Percentiles rank a stretch among this genome's conserved stretches.
Conservation (phyloP, 805 yeast species). For the Candida schatavii region DNA sequence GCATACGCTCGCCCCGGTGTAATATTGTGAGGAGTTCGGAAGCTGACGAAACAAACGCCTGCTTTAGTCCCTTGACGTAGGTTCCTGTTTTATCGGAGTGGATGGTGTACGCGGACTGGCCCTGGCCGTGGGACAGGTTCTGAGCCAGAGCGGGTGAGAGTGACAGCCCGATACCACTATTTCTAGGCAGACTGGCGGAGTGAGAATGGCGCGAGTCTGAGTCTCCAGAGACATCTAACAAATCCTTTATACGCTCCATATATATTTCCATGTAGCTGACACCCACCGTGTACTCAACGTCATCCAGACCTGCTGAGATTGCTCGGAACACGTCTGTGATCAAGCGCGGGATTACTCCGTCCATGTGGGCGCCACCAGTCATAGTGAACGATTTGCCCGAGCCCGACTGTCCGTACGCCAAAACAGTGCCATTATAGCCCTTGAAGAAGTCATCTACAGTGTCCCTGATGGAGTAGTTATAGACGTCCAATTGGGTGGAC, state of each 20-base stretch:
- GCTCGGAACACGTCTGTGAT: conserved; percentile 60
- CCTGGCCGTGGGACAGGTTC: too few relatives aligned
- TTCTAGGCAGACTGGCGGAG: background rate
- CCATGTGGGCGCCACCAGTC: conserved; percentile 49
- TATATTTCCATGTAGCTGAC: conserved; percentile 80
- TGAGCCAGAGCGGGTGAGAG: conserved; percentile 12
- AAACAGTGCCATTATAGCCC: conserved; percentile 76
- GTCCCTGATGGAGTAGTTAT: conserved; percentile 54
- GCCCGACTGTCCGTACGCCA: conserved; percentile 80
- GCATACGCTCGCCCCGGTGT: conserved; percentile 52
- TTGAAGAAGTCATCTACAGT: conserved; percentile 67
- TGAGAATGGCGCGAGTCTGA: background rate
- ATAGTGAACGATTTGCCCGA: conserved; percentile 76
- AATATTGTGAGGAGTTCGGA: conserved; percentile 58
- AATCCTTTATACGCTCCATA: conserved; percentile 72
- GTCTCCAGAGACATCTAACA: conserved; percentile 39
- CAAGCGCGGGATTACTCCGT: conserved; percentile 73
- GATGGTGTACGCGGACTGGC: conserved; percentile 42
- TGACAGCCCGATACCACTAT: too few relatives aligned
- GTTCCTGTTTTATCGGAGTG: conserved; percentile 71
- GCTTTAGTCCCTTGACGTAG: conserved; percentile 67
- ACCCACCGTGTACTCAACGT: conserved; percentile 62
- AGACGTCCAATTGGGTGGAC: conserved; percentile 56
- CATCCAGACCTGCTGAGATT: conserved; percentile 44
- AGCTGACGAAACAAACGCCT: conserved; percentile 55